Conservation (phyloP, 2,329 filamentous ascomycete genomes). For the Curvularia hawaiiensis region DNA sequence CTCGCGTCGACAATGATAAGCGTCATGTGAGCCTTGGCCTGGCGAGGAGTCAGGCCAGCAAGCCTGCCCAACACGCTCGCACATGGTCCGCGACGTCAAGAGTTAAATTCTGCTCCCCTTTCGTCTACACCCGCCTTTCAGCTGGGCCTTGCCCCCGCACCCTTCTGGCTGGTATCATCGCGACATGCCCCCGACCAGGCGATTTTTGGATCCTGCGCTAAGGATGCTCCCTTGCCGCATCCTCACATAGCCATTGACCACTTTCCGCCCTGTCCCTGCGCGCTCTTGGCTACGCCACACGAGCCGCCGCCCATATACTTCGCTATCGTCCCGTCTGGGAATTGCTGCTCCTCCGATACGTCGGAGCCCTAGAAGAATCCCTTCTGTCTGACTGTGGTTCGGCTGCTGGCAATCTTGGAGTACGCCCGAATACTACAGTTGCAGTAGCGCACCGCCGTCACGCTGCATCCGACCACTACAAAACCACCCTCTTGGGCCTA, state of each 20-base stretch:
- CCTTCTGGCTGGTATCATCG: conserved; percentile 22
- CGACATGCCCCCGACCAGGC: conserved; percentile 18
- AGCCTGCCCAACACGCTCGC: conserved; percentile 28
- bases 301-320: conserved; percentile 33
- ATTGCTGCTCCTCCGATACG: conserved; percentile 31
- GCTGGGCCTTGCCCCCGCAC: conserved; percentile 17
- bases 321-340: conserved; percentile 27
- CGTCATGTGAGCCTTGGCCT: conserved; percentile 28
- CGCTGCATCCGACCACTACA: conserved; percentile 25
- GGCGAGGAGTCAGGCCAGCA: conserved; percentile 27
- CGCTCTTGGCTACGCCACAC: conserved; percentile 25
- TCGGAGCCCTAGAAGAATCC: conserved; percentile 17
- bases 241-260: conserved; percentile 24
- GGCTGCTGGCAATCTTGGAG: conserved; percentile 30
- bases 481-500: conserved; percentile 29
- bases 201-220: conserved; percentile 20
- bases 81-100: conserved; percentile 16
- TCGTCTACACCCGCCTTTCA: conserved; percentile 24
- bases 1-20: conserved; percentile 20
- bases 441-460: conserved; percentile 40
- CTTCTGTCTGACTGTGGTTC: conserved; percentile 22
- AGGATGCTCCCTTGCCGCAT: conserved; percentile 26
- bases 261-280: conserved; percentile 22
- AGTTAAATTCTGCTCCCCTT: conserved; percentile 27
- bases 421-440: conserved; percentile 34